Base-by-base conservation (phyloP, 148 eudicot genomes). In the Linanthus parryae region DNA sequence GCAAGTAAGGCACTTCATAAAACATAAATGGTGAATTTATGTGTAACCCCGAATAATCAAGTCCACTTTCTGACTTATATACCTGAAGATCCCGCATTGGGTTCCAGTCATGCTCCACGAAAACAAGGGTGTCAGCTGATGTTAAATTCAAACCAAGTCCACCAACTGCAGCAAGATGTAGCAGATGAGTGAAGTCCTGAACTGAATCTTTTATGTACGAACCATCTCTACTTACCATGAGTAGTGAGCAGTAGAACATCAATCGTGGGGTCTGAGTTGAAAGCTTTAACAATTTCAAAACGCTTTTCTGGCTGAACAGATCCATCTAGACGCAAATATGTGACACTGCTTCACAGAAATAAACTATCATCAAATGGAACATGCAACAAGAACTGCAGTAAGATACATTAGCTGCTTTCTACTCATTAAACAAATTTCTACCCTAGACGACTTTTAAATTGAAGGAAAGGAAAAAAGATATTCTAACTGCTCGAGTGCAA, bases 41-140 rank as follows among this genome's bases (percentile, higher is more conserved):
- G 35, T 31, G 35, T 5, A 31, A 31, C 11, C 7, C 5, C 35
- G 35, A 31, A 31, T 5, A 31, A 31, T 5, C 7, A 11, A 31
- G 7, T 31, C 11, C 35, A 5, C 35, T 0, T 20, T 22, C 0
- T 11, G 16, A 51, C 29, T n/a, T 46, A 28, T 12, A 23, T 66
- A 74, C 84, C 76, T 78, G 84, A 61, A 55, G 99, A 74, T 94
- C 99, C 35, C 96, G 76, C 99, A 94, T 94, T 21, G 99, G 99
- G 67, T 94, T 94, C 99, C 99, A 94, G 55, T 94, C 99, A 74
- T 94, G 96, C 84, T 94, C 99, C 99, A 94, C 81, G 57, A 94
- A 94, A 44, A 94, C 68, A 21, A 94, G 95, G 41, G 99, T 94
- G 71, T 94, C 99, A 48, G 99, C 96, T 22, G 99, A 94, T 24